Conservation (phyloP, 345 rosid species). For the Eucalyptus marginata region DNA sequence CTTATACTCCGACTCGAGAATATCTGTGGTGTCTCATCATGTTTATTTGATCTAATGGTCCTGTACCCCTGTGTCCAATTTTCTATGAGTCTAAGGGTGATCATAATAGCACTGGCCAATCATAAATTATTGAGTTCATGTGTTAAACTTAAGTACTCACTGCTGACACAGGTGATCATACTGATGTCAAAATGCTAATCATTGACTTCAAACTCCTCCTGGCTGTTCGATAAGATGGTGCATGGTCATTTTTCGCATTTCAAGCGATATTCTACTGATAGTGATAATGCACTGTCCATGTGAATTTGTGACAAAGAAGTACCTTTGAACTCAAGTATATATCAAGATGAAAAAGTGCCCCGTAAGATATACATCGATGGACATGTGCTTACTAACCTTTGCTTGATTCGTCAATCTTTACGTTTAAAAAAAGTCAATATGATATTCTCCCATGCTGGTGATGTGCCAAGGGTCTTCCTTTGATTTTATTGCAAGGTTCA, state of each 20-base stretch:
- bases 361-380: fast-evolving
- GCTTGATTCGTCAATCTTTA: no score
- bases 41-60: no score
- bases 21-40: no score
- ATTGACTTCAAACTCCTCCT: not conserved
- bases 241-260: not conserved
- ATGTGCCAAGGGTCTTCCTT: not conserved
- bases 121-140: no score
- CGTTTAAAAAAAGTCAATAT: no score
- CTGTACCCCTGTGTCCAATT: no score
- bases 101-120: no score
- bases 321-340: fast-evolving
- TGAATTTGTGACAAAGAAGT: fast-evolving
- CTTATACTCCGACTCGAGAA: no score
- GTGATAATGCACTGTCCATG: not conserved
- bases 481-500: not conserved
- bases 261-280: not conserved
- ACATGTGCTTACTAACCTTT: no score
- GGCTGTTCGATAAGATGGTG: not conserved
- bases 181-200: not conserved
- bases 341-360: no score
- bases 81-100: no score
- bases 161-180: not conserved
- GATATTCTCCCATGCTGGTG: not conserved
- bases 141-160: no score